Conservation (phyloP, 768 basidiomycete species). For the Naganishia kalamii region DNA sequence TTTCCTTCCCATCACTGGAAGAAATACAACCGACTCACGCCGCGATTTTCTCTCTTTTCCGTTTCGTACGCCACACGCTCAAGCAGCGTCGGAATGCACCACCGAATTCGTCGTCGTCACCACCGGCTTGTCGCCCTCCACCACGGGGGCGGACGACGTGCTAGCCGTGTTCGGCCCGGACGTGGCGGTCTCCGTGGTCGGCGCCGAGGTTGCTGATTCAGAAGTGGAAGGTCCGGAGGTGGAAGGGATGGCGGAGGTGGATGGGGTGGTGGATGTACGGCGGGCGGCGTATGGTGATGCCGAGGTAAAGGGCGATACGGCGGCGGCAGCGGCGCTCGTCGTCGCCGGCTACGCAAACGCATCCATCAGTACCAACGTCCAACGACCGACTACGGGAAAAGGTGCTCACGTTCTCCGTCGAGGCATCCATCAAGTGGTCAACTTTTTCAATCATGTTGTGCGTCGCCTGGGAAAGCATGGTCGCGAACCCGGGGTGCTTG, state of each 20-base stretch:
- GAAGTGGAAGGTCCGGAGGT: not conserved
- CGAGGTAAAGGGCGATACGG: not conserved
- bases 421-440: constrained; percentile 26
- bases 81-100: constrained; percentile 26
- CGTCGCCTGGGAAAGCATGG: constrained; percentile 33
- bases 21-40: too few species aligned
- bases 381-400: not conserved
- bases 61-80: too few species aligned
- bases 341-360: not conserved
- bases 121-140: constrained; percentile 24
- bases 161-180: constrained; percentile 8
- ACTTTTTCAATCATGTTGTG: constrained; percentile 35
- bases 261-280: constrained; percentile 8
- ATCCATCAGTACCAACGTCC: not conserved
- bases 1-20: too few species aligned
- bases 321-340: constrained; percentile 3
- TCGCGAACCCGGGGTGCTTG: constrained; percentile 40
- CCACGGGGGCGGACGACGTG: not conserved
- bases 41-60: too few species aligned
- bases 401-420: constrained; percentile 30
- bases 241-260: constrained; percentile 5
- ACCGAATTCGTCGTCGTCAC: constrained; percentile 41
- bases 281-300: too few species aligned
- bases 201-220: not conserved
- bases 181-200: not conserved